Percentiles rank a stretch among this genome's conserved stretches.
phyloP scores from a whole-genome alignment of 352 stramenopile genomes.

The Pythium folliculosum region DNA sequence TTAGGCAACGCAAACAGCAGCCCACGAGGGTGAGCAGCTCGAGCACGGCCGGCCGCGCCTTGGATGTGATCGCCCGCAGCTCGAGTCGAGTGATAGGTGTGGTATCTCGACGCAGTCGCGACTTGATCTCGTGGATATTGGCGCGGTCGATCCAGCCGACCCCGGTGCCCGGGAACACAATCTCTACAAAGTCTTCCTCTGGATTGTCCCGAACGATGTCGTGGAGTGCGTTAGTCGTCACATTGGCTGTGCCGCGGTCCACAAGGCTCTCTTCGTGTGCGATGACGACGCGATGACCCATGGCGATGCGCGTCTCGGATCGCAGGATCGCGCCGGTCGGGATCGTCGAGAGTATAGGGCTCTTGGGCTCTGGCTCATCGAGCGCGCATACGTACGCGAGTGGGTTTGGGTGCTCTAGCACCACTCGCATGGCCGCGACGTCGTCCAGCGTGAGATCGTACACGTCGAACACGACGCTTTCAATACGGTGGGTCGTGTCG shows the following conservation, averaged over 20 bases:
- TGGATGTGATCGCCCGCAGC: background rate
- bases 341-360: background rate
- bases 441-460: background rate
- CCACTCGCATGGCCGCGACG: background rate
- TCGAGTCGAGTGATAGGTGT: no score
- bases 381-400: slow-evolving; percentile 1
- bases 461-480: background rate
- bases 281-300: slow-evolving; percentile 4
- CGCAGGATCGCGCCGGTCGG: background rate
- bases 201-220: background rate
- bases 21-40: slow-evolving; percentile 1
- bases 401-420: slow-evolving; percentile 4
- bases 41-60: background rate
- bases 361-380: background rate
- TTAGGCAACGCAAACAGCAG: no score
- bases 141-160: background rate
- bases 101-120: no score
- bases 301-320: background rate
- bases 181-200: background rate
- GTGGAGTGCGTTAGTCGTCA: background rate
- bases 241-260: background rate
- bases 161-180: background rate
- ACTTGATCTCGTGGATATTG: background rate
- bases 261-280: background rate
- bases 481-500: background rate